phyloP scores from a whole-genome alignment of 805 yeast genomes.

The Kodamaea laetipori region DNA sequence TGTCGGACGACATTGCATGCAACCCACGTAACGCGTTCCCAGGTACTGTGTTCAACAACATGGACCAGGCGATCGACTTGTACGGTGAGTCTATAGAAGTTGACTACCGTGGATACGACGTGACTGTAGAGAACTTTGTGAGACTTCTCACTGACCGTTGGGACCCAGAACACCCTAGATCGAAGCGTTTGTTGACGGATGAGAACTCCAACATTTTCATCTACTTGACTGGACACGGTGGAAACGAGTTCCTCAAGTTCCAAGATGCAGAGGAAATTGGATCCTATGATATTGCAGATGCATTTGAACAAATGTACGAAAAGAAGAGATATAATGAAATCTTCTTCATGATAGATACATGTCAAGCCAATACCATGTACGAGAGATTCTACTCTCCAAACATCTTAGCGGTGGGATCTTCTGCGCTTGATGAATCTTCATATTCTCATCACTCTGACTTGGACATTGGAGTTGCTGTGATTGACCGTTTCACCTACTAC shows the following conservation, averaged over 20 bases:
- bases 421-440: slow-evolving; percentile 82
- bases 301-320: slow-evolving; percentile 95
- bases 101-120: slow-evolving; percentile 96
- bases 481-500: slow-evolving; percentile 92
- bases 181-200: slow-evolving; percentile 87
- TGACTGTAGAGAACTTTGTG: slow-evolving; percentile 95
- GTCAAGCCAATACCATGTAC: slow-evolving; percentile 98
- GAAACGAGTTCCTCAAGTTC: slow-evolving; percentile 93
- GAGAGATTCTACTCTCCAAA: slow-evolving; percentile 90
- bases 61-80: slow-evolving; percentile 86
- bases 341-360: slow-evolving; percentile 96
- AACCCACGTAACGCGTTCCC: slow-evolving; percentile 95
- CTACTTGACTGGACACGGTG: slow-evolving; percentile 98
- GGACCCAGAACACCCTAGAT: slow-evolving; percentile 91
- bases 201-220: slow-evolving; percentile 92
- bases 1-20: slow-evolving; percentile 96
- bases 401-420: slow-evolving; percentile 89
- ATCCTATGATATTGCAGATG: slow-evolving; percentile 93
- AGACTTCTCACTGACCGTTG: slow-evolving; percentile 91
- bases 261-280: slow-evolving; percentile 99
- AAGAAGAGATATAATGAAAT: slow-evolving; percentile 94
- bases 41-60: slow-evolving; percentile 92
- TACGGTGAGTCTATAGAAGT: slow-evolving; percentile 96
- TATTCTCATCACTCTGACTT: slow-evolving; percentile 95
- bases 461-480: slow-evolving; percentile 96